Percentiles rank a stretch among this genome's conserved stretches.
These are phyloP conservation scores for Spraguea lophii DNA, from an alignment of 371 early-diverging fungal genomes.

Conservation along the genomic window DNA sequence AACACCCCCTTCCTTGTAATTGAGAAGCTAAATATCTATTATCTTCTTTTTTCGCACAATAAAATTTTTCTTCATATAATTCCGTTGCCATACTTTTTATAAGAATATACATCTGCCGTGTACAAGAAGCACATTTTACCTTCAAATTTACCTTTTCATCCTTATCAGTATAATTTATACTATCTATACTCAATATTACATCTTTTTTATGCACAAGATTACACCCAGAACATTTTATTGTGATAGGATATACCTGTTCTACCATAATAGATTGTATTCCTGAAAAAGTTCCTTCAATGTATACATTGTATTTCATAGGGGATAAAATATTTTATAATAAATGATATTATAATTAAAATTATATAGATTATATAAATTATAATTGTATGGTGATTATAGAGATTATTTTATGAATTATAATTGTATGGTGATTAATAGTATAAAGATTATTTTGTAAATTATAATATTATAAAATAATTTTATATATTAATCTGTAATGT, in stretches of 20 bases:
- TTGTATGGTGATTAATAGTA: too few relatives aligned
- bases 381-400: too few relatives aligned
- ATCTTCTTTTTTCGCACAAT: neutral
- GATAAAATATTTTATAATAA: too few relatives aligned
- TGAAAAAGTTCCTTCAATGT: slow-evolving; percentile 10
- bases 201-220: slow-evolving; percentile 5
- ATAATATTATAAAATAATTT: too few relatives aligned
- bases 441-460: too few relatives aligned
- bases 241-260: slow-evolving; percentile 9
- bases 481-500: too few relatives aligned
- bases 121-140: slow-evolving; percentile 11
- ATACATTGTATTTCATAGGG: slow-evolving; percentile 5
- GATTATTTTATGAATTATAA: too few relatives aligned
- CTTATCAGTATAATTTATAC: neutral
- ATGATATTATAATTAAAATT: too few relatives aligned
- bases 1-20: slow-evolving; percentile 5
- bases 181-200: slow-evolving; percentile 17
- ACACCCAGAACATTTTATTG: slow-evolving; percentile 10
- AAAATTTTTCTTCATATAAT: neutral
- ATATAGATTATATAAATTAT: too few relatives aligned
- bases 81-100: slow-evolving; percentile 1
- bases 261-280: slow-evolving; percentile 11
- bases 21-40: slow-evolving; percentile 6
- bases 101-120: slow-evolving; percentile 2
- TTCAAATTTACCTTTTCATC: slow-evolving; percentile 10